A percentile compares a stretch with the other conserved stretches of the same genome.
Conservation (phyloP, 2,329 filamentous ascomycete genomes). For the Simplicillium aogashimaense region DNA sequence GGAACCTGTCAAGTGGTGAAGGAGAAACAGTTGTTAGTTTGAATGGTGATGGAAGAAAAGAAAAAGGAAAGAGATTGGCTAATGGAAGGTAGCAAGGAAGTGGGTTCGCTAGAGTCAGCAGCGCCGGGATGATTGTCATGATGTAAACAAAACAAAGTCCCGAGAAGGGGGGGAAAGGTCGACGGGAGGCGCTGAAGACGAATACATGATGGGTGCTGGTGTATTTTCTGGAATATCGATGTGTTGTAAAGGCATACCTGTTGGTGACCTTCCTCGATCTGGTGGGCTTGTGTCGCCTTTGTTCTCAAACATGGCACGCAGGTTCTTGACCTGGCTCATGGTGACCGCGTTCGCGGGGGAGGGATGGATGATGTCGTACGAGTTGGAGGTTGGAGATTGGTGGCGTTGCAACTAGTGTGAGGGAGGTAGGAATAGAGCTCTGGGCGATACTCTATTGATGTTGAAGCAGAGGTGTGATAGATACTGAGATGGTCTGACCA, state of each 20-base stretch:
- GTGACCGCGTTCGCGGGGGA: constrained; percentile 20
- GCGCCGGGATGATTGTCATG: no score
- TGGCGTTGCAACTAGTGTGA: constrained; percentile 13
- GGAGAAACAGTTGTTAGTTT: not conserved
- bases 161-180: not conserved
- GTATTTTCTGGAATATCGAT: constrained; percentile 1
- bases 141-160: no score
- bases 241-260: constrained; percentile 23
- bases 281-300: constrained; percentile 56
- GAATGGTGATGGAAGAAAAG: constrained; percentile 1
- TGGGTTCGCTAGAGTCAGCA: not conserved
- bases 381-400: no score
- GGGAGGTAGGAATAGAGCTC: constrained; percentile 9
- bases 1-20: not conserved
- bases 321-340: constrained; percentile 63
- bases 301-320: constrained; percentile 73
- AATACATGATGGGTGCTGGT: constrained; percentile 4
- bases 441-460: not conserved
- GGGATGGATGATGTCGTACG: constrained; percentile 1
- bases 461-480: no score
- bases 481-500: no score
- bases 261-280: constrained; percentile 59
- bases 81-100: not conserved
- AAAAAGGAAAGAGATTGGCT: constrained; percentile 1
- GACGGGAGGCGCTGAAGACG: constrained; percentile 3